phyloP scores from a whole-genome alignment of 2,329 filamentous ascomycete genomes.

The Pseudocercospora musae region DNA sequence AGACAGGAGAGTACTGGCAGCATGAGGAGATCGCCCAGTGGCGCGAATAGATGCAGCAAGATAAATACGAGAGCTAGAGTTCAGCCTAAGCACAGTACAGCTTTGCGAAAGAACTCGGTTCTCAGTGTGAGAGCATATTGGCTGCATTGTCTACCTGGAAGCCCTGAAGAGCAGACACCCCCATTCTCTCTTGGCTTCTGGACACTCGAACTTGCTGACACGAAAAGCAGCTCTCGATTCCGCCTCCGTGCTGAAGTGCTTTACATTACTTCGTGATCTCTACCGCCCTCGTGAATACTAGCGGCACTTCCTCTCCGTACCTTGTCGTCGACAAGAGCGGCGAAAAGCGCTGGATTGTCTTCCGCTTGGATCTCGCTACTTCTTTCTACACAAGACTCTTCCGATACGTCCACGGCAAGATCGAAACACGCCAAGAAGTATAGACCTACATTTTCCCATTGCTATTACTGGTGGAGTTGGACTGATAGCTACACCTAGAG shows the following conservation, averaged over 20 bases:
- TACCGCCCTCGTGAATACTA: background rate
- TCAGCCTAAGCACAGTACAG: background rate
- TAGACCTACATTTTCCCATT: too few relatives aligned
- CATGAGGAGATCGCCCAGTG: conserved; percentile 34
- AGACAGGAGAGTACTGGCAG: conserved; percentile 37
- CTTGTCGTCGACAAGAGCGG: too few relatives aligned
- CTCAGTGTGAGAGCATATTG: background rate
- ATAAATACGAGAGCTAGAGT: background rate
- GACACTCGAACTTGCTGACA: background rate
- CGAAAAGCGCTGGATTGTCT: too few relatives aligned
- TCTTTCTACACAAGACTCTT: too few relatives aligned
- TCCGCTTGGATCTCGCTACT: too few relatives aligned
- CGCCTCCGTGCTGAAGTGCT: background rate
- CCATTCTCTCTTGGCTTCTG: background rate
- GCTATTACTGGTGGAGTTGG: too few relatives aligned
- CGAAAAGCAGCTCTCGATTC: background rate
- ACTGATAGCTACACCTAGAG: too few relatives aligned
- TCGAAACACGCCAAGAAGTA: too few relatives aligned
- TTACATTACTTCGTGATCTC: background rate
- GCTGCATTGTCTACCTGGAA: background rate
- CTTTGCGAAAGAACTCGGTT: background rate
- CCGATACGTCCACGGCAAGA: too few relatives aligned
- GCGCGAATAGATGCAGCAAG: conserved; percentile 4
- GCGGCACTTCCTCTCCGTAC: too few relatives aligned
- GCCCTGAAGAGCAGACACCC: background rate